Evolutionary conservation across 768 basidiomycete genomes (phyloP).

Genomic region (Lepiota venenata): DNA sequence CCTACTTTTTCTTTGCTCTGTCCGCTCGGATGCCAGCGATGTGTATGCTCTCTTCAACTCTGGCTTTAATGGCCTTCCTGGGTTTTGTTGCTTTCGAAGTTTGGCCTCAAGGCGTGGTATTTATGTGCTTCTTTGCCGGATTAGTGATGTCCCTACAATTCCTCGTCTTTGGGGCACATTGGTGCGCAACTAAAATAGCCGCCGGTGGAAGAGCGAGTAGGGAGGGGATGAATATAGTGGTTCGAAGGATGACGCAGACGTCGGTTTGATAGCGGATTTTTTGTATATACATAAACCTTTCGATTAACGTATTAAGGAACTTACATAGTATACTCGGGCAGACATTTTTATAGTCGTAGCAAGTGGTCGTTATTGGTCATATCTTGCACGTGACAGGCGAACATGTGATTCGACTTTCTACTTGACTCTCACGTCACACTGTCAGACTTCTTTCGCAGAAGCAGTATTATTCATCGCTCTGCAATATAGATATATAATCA

Average conservation of each 20-base stretch:
- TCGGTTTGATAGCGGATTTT: neutral
- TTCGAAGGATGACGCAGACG: constrained; percentile 15
- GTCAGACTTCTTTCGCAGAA: no score
- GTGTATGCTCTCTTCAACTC: constrained; percentile 52
- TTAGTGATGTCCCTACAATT: constrained; percentile 63
- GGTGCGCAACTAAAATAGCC: constrained; percentile 27
- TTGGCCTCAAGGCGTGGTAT: constrained; percentile 61
- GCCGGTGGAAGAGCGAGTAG: constrained; percentile 21
- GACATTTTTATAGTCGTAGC: no score
- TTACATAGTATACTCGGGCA: no score
- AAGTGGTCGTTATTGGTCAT: constrained; percentile 9
- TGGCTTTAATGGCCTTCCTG: constrained; percentile 60
- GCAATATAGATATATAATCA: no score
- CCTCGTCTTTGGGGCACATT: constrained; percentile 50
- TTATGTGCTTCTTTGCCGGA: constrained; percentile 56
- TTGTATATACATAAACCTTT: no score
- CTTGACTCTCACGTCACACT: no score
- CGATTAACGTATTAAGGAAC: no score
- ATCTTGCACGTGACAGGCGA: constrained; percentile 4
- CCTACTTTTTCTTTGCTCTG: constrained; percentile 68
- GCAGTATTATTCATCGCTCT: no score
- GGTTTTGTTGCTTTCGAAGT: constrained; percentile 57
- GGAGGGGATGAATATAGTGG: constrained; percentile 18
- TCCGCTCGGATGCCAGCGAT: constrained; percentile 61
- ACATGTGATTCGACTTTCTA: neutral